Conservation (phyloP, 2,329 filamentous ascomycete genomes). For the Paracoccidioides brasiliensis region DNA sequence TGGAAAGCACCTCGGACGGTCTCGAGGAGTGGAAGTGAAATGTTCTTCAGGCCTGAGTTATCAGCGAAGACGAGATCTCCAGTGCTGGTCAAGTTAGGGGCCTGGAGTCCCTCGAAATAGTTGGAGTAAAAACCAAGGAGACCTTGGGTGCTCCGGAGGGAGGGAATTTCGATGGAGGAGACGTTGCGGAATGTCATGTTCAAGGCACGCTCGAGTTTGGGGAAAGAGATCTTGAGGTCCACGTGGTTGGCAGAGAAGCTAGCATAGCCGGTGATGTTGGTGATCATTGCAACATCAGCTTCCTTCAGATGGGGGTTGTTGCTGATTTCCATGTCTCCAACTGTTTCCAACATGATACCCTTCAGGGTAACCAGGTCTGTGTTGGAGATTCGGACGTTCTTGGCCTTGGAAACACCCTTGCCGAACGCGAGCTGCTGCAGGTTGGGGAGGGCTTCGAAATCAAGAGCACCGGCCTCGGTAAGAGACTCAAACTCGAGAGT, state of each 20-base stretch:
- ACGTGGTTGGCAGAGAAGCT: constrained; percentile 70
- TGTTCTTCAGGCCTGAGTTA: constrained; percentile 52
- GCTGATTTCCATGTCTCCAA: constrained; percentile 64
- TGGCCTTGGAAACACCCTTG: constrained; percentile 53
- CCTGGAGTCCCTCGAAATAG: constrained; percentile 34
- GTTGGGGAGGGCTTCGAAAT: constrained; percentile 58
- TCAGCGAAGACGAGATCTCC: constrained; percentile 44
- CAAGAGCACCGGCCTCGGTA: constrained; percentile 50
- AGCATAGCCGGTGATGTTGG: constrained; percentile 58
- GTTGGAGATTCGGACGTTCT: constrained; percentile 64
- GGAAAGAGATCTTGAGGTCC: constrained; percentile 57
- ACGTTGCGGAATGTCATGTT: constrained; percentile 77
- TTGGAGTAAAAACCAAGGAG: constrained; percentile 78
- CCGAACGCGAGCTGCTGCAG: constrained; percentile 48
- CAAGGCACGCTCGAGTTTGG: constrained; percentile 63
- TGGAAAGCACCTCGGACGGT: constrained; percentile 65
- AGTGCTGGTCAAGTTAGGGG: constrained; percentile 34
- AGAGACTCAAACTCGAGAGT: constrained; percentile 55
- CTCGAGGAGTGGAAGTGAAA: constrained; percentile 58
- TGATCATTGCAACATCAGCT: constrained; percentile 61
- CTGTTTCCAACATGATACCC: constrained; percentile 66
- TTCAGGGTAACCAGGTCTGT: constrained; percentile 67
- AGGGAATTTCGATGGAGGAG: constrained; percentile 58
- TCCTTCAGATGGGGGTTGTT: constrained; percentile 74
- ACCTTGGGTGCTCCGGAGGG: constrained; percentile 58